These are phyloP conservation scores for Zancudomyces culisetae DNA, from an alignment of 371 early-diverging fungal genomes.

Conservation along the genomic window DNA sequence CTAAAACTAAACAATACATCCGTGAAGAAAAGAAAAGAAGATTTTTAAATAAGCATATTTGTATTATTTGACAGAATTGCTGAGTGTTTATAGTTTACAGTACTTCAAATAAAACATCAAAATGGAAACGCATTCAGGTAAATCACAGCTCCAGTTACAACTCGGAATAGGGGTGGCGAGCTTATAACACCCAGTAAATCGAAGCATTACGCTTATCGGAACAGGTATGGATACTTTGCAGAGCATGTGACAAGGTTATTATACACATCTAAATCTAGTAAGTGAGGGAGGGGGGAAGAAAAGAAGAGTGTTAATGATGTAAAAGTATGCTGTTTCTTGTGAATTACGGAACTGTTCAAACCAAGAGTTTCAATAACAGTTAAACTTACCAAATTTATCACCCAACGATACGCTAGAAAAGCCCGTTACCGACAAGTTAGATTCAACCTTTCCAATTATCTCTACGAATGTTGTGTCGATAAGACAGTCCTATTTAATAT, in stretches of 20 bases:
- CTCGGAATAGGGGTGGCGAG: no score
- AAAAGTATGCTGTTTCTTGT: background rate
- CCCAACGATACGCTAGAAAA: background rate
- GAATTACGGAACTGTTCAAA: background rate
- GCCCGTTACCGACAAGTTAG: background rate
- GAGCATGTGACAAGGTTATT: background rate
- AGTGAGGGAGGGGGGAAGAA: background rate
- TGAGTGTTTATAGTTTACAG: no score
- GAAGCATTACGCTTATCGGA: no score
- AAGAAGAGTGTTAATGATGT: background rate
- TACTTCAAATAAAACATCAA: no score
- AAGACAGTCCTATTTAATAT: background rate
- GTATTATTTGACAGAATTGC: no score
- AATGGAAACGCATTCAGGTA: no score
- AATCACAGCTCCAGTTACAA: no score
- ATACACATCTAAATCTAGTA: conserved; percentile 2
- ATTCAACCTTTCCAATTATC: conserved; percentile 1
- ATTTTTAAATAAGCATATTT: no score
- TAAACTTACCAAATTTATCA: background rate
- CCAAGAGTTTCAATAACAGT: background rate
- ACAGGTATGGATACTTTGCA: background rate
- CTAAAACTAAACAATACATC: no score
- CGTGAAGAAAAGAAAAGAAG: no score
- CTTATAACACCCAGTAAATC: no score
- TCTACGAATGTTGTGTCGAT: background rate